phyloP scores from a whole-genome alignment of 768 basidiomycete species.

The Kwoniella sp. region DNA sequence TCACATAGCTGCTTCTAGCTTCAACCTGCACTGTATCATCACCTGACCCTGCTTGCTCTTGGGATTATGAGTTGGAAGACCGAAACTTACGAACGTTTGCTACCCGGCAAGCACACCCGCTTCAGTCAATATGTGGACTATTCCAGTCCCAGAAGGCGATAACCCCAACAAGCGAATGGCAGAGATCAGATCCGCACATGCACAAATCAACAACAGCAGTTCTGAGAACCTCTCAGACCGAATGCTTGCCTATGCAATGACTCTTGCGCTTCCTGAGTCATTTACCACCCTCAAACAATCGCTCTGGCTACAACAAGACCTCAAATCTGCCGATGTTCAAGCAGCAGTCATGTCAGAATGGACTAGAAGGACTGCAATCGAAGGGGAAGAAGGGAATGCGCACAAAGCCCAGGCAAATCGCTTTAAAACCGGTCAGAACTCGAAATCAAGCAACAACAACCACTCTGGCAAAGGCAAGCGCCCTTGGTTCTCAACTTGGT shows the following conservation, averaged over 20 bases:
- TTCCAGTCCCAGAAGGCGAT: conserved; percentile 21
- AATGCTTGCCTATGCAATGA: conserved; percentile 30
- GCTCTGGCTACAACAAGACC: conserved; percentile 18
- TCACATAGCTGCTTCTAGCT: no score
- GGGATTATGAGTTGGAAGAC: no score
- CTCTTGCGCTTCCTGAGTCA: conserved; percentile 24
- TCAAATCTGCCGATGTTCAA: conserved; percentile 7
- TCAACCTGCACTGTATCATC: no score
- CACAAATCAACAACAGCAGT: conserved; percentile 19
- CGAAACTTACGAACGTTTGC: no score
- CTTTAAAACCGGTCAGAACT: conserved; percentile 1
- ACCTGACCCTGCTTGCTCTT: no score
- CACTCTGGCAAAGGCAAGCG: not conserved
- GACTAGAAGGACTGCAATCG: not conserved
- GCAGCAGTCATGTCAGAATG: conserved; percentile 9
- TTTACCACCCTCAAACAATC: conserved; percentile 20
- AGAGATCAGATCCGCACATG: conserved; percentile 20
- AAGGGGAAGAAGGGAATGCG: not conserved
- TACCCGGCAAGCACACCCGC: no score
- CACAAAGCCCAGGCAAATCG: not conserved
- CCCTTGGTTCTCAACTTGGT: conserved; percentile 2
- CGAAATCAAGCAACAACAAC: conserved; percentile 3
- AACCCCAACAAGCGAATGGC: conserved; percentile 14
- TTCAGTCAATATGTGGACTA: no score
- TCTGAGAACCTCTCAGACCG: conserved; percentile 10